Conservation (phyloP, 768 basidiomycete species). For the Tephrocybe sp. region DNA sequence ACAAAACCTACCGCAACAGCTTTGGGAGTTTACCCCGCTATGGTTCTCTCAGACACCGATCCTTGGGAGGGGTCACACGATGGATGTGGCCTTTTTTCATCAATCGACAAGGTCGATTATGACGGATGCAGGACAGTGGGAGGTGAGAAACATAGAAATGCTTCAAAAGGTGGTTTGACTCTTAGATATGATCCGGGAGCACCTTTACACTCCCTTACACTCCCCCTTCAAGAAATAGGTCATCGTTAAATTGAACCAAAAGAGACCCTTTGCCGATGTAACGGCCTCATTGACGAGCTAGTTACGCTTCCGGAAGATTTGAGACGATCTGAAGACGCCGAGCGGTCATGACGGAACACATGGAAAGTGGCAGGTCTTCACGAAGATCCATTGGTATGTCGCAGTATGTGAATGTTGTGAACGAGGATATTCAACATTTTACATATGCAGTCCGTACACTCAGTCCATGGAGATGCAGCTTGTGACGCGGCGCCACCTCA, state of each 20-base stretch:
- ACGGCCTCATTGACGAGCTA: conserved; percentile 11
- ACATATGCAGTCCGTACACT: neutral
- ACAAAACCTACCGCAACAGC: conserved; percentile 17
- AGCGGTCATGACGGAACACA: neutral
- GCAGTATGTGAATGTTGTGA: neutral
- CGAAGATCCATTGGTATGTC: neutral
- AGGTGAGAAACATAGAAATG: conserved; percentile 9
- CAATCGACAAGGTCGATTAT: conserved; percentile 7
- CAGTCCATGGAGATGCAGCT: no score
- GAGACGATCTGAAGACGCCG: conserved; percentile 4
- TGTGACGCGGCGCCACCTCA: no score
- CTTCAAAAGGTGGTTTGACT: conserved; percentile 16
- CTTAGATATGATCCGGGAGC: conserved; percentile 17
- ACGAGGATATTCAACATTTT: neutral
- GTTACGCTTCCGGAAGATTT: conserved; percentile 13
- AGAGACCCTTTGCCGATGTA: neutral
- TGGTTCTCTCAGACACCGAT: conserved; percentile 22
- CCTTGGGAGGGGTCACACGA: conserved; percentile 18
- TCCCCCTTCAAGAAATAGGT: conserved; percentile 15
- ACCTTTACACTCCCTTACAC: conserved; percentile 2
- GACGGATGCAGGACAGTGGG: conserved; percentile 10
- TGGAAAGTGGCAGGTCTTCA: neutral
- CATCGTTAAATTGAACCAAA: conserved; percentile 5
- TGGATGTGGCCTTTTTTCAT: conserved; percentile 15
- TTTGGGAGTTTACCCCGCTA: conserved; percentile 13